Percentiles rank a stretch among this genome's conserved stretches.
Conservation (phyloP, 257 asterid species). For the Osmanthus fragrans region DNA sequence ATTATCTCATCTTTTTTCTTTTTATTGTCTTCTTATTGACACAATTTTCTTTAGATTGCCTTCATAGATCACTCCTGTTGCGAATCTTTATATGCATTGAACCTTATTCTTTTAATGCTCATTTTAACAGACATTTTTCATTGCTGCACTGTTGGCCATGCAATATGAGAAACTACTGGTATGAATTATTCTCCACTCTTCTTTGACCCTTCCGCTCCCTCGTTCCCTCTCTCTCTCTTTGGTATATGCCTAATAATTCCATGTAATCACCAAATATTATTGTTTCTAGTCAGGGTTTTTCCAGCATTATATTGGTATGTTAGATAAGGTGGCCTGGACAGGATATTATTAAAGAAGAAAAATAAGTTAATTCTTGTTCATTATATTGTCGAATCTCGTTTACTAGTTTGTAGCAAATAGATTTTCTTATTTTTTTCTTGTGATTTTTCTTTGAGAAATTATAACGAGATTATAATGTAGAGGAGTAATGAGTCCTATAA, state of each 20-base stretch:
- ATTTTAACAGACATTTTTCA: constrained; percentile 70
- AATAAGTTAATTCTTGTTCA: not conserved
- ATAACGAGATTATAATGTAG: no score
- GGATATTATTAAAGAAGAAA: not conserved
- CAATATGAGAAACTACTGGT: constrained; percentile 72
- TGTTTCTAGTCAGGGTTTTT: not conserved
- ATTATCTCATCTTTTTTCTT: not conserved
- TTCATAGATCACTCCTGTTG: not conserved
- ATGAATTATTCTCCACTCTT: constrained; percentile 20
- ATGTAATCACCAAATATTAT: not conserved
- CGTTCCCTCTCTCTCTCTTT: not conserved
- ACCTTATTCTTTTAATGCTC: not conserved
- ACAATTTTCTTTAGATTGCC: not conserved
- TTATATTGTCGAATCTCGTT: not conserved
- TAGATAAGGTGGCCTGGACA: not conserved
- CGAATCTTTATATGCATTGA: not conserved
- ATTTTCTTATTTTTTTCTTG: no score
- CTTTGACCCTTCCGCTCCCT: not conserved
- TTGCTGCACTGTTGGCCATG: constrained; percentile 80
- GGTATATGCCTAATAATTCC: not conserved
- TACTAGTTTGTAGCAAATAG: not conserved
- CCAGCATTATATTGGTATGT: not conserved
- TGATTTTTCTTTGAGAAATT: no score
- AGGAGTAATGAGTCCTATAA: no score
- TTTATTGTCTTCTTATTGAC: not conserved